Evolutionary conservation across 768 basidiomycete species (phyloP), one percentile per base, ranked within the genome.

Genomic region (Termitomyces sp.): DNA sequence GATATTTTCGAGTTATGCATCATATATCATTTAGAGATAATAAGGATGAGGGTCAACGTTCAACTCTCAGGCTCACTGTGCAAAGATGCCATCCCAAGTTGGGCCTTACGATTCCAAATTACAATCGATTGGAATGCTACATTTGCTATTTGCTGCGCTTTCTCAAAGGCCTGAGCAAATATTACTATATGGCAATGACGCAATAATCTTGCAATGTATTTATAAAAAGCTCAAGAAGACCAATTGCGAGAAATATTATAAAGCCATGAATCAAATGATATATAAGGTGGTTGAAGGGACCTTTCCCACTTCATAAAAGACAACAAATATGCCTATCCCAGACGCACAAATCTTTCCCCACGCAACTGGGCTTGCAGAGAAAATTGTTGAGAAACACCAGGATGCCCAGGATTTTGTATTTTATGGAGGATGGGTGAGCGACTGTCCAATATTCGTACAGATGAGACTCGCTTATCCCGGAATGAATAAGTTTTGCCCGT

Each of bases 341-440:
- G 82, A 85, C 68, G 75, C 65, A 59, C 61, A 80, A n/a, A 79
- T 86, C 31, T 74, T 77, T 59, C 83, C 85, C 0, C 68, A 71
- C 56, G 85, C 86, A 7, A 87, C 86, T 0, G 85, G 79, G 2
- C 64, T 55, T 5, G 86, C 86, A 0, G 75, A 71, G 0, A 56
- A 76, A 55, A 78, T 78, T 0, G 86, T 83, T 0, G 77, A 71
- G 16, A 63, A 74, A 55, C 86, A 85, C 61, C 68, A 79, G 55
- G 73, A 70, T 0, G 72, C 77, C 2, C 77, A 83, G 61, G 79
- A 81, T 1, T 64, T 89, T 11, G 70, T 83, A 2, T 83, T 86
- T 63, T 84, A 82, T 64, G 68, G 78, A 5, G 82, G 82, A 55
- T 85, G 84, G 82, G 83, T 82, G 54, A 29, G 76, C 61, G 22